Percentiles rank a stretch among this genome's conserved stretches.
phyloP scores from a whole-genome alignment of 345 rosid species.

The Combretum micranthum region DNA sequence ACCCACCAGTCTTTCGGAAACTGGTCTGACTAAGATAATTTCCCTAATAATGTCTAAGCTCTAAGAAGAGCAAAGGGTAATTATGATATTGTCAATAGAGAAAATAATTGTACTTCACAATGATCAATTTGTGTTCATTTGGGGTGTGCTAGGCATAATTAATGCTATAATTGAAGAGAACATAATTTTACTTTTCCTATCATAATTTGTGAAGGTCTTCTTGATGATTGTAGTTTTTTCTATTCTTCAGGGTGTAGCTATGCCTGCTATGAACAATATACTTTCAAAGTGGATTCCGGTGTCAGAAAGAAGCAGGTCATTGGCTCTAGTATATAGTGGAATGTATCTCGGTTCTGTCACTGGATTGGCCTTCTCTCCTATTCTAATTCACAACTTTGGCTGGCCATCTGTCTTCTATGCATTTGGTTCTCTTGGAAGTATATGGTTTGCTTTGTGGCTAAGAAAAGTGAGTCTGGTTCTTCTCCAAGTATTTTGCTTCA shows the following conservation, averaged over 20 bases:
- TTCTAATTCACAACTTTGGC: conserved; percentile 74
- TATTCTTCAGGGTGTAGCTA: conserved; percentile 82
- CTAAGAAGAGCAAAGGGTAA: too few species aligned
- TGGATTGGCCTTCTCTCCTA: conserved; percentile 79
- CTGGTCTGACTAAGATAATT: background rate
- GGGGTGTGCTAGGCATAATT: too few species aligned
- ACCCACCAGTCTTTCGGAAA: background rate
- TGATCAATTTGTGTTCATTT: too few species aligned
- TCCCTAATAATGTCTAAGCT: too few species aligned
- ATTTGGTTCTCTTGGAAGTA: conserved; percentile 89
- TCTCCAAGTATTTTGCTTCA: background rate
- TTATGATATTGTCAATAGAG: too few species aligned
- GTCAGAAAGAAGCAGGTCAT: conserved; percentile 97
- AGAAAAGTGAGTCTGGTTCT: conserved; percentile 41
- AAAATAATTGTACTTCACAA: too few species aligned
- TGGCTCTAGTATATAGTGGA: conserved; percentile 91
- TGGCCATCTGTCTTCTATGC: conserved; percentile 97
- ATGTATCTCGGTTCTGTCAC: conserved; percentile 98
- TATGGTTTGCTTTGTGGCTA: conserved; percentile 82
- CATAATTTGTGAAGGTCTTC: too few species aligned
- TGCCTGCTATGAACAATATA: conserved; percentile 99
- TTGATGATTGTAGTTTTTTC: too few species aligned
- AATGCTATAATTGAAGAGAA: too few species aligned
- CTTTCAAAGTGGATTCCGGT: conserved; percentile 98
- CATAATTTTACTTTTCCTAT: too few species aligned